These are phyloP conservation scores for Cladosporium sp. DNA, from an alignment of 2,329 filamentous ascomycete species.

Conservation along the genomic window DNA sequence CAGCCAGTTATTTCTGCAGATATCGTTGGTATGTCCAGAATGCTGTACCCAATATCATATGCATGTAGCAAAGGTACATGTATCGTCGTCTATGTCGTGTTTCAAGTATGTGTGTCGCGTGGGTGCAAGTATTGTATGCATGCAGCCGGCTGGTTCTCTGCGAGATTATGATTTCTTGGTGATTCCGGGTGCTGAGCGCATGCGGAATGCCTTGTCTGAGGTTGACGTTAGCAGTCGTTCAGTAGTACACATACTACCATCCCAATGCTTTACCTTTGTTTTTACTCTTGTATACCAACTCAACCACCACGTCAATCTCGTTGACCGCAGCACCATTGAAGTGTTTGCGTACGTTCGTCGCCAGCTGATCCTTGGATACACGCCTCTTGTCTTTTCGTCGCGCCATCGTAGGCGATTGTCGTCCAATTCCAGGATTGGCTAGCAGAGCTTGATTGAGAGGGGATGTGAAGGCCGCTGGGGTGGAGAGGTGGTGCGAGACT, in stretches of 20 bases:
- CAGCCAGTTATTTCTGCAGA: background rate
- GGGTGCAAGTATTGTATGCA: no score
- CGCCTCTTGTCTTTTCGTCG: constrained; percentile 59
- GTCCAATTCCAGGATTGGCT: constrained; percentile 52
- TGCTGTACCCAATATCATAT: constrained; percentile 4
- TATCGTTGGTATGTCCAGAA: constrained; percentile 10
- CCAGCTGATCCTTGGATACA: constrained; percentile 68
- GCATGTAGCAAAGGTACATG: background rate
- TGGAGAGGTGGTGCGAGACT: constrained; percentile 65
- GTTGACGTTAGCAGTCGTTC: constrained; percentile 2
- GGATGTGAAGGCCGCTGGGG: constrained; percentile 62
- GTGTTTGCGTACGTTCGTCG: constrained; percentile 69
- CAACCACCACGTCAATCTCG: constrained; percentile 78
- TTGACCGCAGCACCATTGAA: constrained; percentile 75
- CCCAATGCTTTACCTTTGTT: constrained; percentile 49
- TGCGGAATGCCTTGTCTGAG: constrained; percentile 44
- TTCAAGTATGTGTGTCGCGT: background rate
- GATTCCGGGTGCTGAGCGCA: constrained; percentile 36
- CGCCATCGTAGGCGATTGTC: constrained; percentile 71
- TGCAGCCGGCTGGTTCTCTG: background rate
- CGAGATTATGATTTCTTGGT: constrained; percentile 17
- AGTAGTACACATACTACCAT: constrained; percentile 5
- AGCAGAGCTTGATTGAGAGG: constrained; percentile 47
- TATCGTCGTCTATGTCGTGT: constrained; percentile 9
- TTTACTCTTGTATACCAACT: constrained; percentile 67